phyloP scores from a whole-genome alignment of 176 grass and related monocot species.

The Leersia perrieri region DNA sequence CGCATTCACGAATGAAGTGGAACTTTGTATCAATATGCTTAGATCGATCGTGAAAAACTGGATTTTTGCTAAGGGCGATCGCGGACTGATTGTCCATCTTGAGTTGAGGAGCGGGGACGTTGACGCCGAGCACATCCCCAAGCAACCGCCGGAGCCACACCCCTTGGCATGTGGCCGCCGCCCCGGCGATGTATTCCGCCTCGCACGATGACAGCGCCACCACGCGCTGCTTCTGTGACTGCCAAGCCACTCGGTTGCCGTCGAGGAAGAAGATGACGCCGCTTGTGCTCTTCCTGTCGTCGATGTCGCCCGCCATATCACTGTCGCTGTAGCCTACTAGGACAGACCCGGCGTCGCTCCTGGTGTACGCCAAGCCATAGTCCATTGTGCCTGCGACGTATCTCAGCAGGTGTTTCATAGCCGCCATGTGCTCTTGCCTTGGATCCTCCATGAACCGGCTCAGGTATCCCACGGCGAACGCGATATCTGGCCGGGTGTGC shows the following conservation, averaged over 20 bases:
- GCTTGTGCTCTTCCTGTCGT: neutral
- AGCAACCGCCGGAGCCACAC: no score
- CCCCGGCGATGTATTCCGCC: no score
- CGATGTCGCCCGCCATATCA: rapidly evolving
- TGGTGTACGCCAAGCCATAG: rapidly evolving
- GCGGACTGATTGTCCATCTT: neutral
- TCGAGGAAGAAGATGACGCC: rapidly evolving
- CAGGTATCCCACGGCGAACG: neutral
- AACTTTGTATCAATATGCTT: no score
- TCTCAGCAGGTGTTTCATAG: rapidly evolving
- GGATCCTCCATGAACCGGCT: neutral
- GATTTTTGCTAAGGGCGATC: neutral
- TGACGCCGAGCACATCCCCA: no score
- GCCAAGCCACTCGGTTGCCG: neutral
- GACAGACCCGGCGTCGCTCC: rapidly evolving
- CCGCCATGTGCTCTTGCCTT: neutral
- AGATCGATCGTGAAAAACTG: no score
- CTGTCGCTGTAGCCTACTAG: neutral
- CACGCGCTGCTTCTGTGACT: neutral
- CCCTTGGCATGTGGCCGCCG: no score
- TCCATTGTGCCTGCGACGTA: neutral
- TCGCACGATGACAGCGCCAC: no score
- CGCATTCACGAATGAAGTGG: no score
- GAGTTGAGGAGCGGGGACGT: no score
- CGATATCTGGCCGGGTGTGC: neutral